Conservation (phyloP, 1,284 basidiomycete species). For the Marasmius fiardii region DNA sequence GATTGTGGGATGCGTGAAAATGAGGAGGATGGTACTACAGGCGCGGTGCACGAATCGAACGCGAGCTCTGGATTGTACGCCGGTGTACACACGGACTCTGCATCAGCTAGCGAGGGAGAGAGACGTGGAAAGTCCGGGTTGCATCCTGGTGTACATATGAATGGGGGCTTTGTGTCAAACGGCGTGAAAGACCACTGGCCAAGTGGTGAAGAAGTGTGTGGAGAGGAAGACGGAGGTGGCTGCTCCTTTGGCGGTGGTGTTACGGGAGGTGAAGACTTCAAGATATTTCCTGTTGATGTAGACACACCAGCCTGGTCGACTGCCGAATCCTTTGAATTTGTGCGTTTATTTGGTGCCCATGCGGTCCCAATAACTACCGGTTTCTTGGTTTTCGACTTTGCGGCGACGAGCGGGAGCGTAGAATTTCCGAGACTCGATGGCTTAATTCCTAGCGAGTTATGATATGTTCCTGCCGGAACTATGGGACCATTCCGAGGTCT, state of each 20-base stretch:
- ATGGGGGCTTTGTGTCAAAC: too few relatives aligned
- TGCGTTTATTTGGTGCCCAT: conserved; percentile 17
- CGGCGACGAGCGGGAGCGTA: conserved; percentile 10
- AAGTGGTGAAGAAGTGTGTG: conserved; percentile 5
- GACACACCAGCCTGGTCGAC: conserved; percentile 24
- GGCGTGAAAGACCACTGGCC: too few relatives aligned
- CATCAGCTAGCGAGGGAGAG: too few relatives aligned
- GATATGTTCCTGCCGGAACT: not conserved
- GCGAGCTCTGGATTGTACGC: too few relatives aligned
- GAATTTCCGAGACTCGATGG: conserved; percentile 29
- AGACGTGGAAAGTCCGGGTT: too few relatives aligned
- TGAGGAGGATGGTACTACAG: too few relatives aligned
- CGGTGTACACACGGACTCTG: too few relatives aligned
- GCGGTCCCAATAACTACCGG: conserved; percentile 29
- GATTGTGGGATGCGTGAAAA: too few relatives aligned
- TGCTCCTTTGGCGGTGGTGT: not conserved
- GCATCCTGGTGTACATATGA: too few relatives aligned
- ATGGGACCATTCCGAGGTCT: not conserved
- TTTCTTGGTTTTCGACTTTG: conserved; percentile 19
- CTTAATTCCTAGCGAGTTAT: conserved; percentile 36
- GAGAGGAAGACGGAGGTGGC: not conserved
- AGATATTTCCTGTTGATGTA: not conserved
- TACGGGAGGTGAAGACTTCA: not conserved
- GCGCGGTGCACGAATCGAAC: too few relatives aligned
- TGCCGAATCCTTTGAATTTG: conserved; percentile 17